A percentile compares a stretch with the other conserved stretches of the same genome.
Conservation (phyloP, 352 stramenopile genomes). For the Pythium dissimile region DNA sequence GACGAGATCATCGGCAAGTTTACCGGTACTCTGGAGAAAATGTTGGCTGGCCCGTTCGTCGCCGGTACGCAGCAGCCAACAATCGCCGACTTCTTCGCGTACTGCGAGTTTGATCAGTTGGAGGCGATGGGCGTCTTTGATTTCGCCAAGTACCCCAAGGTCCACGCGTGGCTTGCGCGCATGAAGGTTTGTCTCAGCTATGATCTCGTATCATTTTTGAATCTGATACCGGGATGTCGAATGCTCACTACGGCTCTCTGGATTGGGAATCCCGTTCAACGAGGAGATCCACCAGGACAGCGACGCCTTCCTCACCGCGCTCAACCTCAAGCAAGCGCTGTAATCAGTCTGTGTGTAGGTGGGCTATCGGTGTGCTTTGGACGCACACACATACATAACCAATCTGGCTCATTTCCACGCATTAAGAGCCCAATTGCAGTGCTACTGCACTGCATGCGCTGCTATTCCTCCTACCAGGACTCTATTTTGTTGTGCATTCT, state of each 20-base stretch:
- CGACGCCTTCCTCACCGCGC: not conserved
- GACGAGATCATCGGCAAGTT: not conserved
- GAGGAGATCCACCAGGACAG: constrained; percentile 34
- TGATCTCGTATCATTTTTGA: no score
- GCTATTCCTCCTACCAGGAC: no score
- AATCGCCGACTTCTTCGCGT: constrained; percentile 50
- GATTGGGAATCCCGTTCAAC: constrained; percentile 26
- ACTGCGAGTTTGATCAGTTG: constrained; percentile 66
- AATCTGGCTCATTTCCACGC: no score
- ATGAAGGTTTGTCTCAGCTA: no score
- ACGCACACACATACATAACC: no score
- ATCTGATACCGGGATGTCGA: no score
- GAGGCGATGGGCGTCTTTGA: constrained; percentile 46
- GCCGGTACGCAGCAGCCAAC: constrained; percentile 45
- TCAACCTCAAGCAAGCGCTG: not conserved
- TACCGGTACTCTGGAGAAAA: constrained; percentile 13
- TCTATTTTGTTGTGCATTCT: no score
- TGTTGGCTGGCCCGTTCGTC: constrained; percentile 42
- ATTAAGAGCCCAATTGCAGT: no score
- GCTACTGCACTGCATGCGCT: no score
- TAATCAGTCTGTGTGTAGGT: no score
- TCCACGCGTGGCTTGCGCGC: constrained; percentile 7
- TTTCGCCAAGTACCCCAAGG: constrained; percentile 24
- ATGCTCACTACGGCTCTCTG: not conserved
- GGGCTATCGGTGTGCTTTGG: no score